Base-by-base conservation (phyloP, 108 stramenopile species). In the Conticribra guillardii region DNA sequence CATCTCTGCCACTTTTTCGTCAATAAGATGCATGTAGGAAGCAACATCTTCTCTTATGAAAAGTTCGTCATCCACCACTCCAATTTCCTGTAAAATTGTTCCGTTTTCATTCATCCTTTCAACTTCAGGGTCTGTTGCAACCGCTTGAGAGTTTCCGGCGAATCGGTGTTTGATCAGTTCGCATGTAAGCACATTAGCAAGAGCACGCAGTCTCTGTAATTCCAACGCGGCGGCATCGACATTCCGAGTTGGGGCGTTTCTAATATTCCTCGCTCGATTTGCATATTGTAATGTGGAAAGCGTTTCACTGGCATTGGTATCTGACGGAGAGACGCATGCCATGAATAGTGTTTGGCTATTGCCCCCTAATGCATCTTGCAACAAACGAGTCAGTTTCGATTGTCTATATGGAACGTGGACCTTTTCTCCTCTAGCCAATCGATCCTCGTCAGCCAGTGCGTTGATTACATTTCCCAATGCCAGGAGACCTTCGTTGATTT, bases 381-480 rank as follows among this genome's bases (percentile, higher is more conserved):
- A 73, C 23, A 99, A 70, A 27, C 97, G 83, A n/a, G 98, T 99
- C 19, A 99, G 79, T 69, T 96, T 96, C 19, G 96, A 96, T 69
- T 98, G 96, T 28, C 94, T 81, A 57, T 92, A 95, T 2, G 94
- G 94, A 18, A 95, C 94, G 58, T 92, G 89, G 11, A 87, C 73
- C 30, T 84, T 89, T 65, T 82, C 91, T 19, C 88, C 88, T 47
- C 81, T 82, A 9, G 74, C 56, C 26, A 88, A 27, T 11, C 85
- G 69, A 46, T 87, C 90, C 28, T 97, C 96, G 69, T 97, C 96
- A 0, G 92, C 97, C 31, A 99, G 89, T 7, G 97, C 97, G 74
- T 96, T 97, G 54, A 99, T 99, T 2, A 99, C 98, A 71, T 98
- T 99, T 46, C 98, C 98, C 15, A 99, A 84, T 3, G 96, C 97